Evolutionary conservation across 2,329 filamentous ascomycete genomes (phyloP), one percentile per base, ranked within the genome.

Genomic region (Truncatella angustata): DNA sequence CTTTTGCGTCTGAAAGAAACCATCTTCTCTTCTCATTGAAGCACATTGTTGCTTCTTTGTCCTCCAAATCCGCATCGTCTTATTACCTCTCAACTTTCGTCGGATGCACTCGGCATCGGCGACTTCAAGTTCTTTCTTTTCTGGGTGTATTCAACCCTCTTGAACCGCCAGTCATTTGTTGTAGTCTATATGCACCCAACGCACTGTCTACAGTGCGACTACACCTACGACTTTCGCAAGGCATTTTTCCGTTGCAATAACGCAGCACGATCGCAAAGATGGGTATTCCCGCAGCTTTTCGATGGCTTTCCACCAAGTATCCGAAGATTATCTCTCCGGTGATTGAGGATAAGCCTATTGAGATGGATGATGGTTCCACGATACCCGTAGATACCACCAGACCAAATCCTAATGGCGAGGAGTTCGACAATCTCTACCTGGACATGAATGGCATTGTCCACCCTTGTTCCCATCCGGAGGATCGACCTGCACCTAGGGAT

Each of bases 381-480:
- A 87, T 97, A 53, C 94, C 94, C 2, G 84, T 97, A 55, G 91
- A 99, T 67, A 86, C 84, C 10, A 91, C 88, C 5, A 78, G 83
- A 35, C 85, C 90, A 5, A 99, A 99, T 66, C 95, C 95, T 3
- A 99, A 99, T 73, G 91, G 91, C 68, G 93, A 97, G 73, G 94
- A 99, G 71, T 90, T 96, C 65, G 93, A 99, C 74, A 99, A 99
- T 65, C 78, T 99, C 5, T 99, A 99, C 67, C 83, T 99, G 57
- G 94, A 99, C 66, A 97, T 99, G 93, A 99, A 99, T 71, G 95
- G 94, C 68, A 99, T 99, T 60, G 94, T 99, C 34, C 94, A 99
- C 76, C 95, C 95, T 28, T 99, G 94, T 74, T 96, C 93, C 43
- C 94, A 99, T 73, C 94, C 94, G 1, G 94, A 99, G 70, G 93